Percentiles rank a stretch among this genome's conserved stretches.
These are phyloP conservation scores for Parsonsia alboflavescens DNA, from an alignment of 257 asterid genomes.

Conservation along the genomic window DNA sequence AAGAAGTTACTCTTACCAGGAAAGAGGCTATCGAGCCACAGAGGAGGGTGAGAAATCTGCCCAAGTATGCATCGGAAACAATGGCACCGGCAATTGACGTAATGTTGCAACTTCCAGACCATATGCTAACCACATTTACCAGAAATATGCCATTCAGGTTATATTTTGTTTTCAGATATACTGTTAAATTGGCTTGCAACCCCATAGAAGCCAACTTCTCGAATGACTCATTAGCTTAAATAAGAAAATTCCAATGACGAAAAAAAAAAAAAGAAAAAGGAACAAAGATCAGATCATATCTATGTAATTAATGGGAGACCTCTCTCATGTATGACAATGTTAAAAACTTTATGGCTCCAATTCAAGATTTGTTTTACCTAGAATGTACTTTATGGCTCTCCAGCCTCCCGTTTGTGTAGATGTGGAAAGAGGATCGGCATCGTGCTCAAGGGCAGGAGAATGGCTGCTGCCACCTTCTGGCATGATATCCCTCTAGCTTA, in stretches of 20 bases:
- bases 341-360: too few relatives aligned
- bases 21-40: slow-evolving; percentile 50
- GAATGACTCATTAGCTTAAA: slow-evolving; percentile 64
- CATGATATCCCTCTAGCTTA: slow-evolving; percentile 3
- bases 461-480: background rate
- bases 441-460: slow-evolving; percentile 17
- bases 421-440: slow-evolving; percentile 22
- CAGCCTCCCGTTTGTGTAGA: slow-evolving; percentile 47
- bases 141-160: slow-evolving; percentile 53
- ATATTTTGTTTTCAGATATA: slow-evolving; percentile 54
- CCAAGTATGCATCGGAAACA: slow-evolving; percentile 54
- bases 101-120: slow-evolving; percentile 58
- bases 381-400: slow-evolving; percentile 70
- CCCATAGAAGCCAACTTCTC: slow-evolving; percentile 88
- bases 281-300: background rate
- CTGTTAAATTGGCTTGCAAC: slow-evolving; percentile 55
- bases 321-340: too few relatives aligned
- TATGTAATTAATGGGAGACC: too few relatives aligned
- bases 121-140: slow-evolving; percentile 61
- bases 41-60: slow-evolving; percentile 68
- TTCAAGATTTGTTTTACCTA: slow-evolving; percentile 35
- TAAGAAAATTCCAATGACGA: background rate
- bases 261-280: background rate
- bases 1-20: slow-evolving; percentile 34
- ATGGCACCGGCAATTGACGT: slow-evolving; percentile 63